Evolutionary conservation across 352 stramenopile species (phyloP), one percentile per base, ranked within the genome.

Genomic region (Phytophthora pini): DNA sequence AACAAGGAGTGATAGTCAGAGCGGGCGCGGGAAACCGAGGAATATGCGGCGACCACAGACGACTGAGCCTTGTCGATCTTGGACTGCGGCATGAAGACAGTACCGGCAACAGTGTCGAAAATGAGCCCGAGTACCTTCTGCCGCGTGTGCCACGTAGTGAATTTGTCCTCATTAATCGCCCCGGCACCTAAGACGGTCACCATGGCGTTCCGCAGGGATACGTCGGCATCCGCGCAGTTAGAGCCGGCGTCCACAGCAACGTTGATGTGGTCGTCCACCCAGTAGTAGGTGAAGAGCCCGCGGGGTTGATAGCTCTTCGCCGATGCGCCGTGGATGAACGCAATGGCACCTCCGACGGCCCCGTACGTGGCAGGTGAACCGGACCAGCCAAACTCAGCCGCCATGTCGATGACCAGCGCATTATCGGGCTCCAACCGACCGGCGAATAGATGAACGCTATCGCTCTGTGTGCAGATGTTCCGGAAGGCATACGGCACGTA

Each of bases 81-180:
- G 2, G n/a, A 3, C 1, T 11, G 1, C 10, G 48, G 39, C 32
- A 65, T 70, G 3, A 55, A 20, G 2, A 77, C 52, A 12, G 47
- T 65, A 2, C n/a, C 10, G 0, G 13, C 6, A 0, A 13, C 26
- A 1, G 70, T 59, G 32, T 74, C 51, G 38, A 77, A 71, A 1
- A 51, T 12, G 0, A 77, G 48, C 2, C 65, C 56, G 0, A 74
- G 20, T 0, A 63, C 26, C n/a, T 65, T 53, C 22, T 71, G 51
- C 2, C 15, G 27, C 1, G 17, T 3, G 5, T 17, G n/a, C 50
- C 63, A 77, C 0, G 40, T 40, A 0, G 59, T 58, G 9, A 72
- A 68, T 15, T 68, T 76, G 9, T 62, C 24, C 17, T 73, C 59
- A 10, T 74, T 71, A 32, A 74, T 60, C 13, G 55, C 41, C 3